These are phyloP conservation scores for Plasmopara muralis DNA, from an alignment of 352 stramenopile genomes.

Conservation along the genomic window DNA sequence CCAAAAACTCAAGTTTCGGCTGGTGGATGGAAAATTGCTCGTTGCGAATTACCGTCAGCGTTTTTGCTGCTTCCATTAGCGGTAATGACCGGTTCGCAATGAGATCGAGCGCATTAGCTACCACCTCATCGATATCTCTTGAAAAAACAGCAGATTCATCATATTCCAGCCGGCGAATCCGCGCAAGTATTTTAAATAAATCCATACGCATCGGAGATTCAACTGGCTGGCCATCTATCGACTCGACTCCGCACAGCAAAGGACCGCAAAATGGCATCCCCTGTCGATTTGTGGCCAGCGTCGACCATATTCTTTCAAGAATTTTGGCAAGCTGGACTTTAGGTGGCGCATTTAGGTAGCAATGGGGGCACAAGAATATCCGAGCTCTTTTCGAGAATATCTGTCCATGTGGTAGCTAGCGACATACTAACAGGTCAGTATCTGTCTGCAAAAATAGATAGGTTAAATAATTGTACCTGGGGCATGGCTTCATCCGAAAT, in stretches of 20 bases:
- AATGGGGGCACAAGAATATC: constrained; percentile 67
- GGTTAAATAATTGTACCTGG: constrained; percentile 27
- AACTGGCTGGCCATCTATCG: constrained; percentile 16
- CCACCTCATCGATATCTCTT: constrained; percentile 55
- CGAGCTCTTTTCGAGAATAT: constrained; percentile 59
- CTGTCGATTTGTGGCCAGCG: constrained; percentile 79
- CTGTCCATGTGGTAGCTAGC: constrained; percentile 51
- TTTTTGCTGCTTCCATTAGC: constrained; percentile 61
- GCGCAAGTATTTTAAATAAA: constrained; percentile 68
- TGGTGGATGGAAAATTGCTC: constrained; percentile 73
- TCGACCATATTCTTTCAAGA: constrained; percentile 81
- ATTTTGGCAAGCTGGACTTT: constrained; percentile 72
- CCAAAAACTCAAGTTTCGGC: constrained; percentile 49
- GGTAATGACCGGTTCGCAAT: constrained; percentile 52
- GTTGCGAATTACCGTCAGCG: constrained; percentile 64
- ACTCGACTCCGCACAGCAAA: constrained; percentile 55
- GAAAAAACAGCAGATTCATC: constrained; percentile 51
- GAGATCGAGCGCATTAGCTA: constrained; percentile 54
- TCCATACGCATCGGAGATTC: constrained; percentile 29
- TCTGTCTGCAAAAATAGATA: not conserved
- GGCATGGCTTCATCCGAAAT: constrained; percentile 53
- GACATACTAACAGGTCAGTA: constrained; percentile 12
- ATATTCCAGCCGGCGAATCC: constrained; percentile 71
- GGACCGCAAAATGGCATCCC: constrained; percentile 76
- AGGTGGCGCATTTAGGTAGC: constrained; percentile 40